Conservation (phyloP, 2,329 filamentous ascomycete species). For the Mycosphaerella arachidis region DNA sequence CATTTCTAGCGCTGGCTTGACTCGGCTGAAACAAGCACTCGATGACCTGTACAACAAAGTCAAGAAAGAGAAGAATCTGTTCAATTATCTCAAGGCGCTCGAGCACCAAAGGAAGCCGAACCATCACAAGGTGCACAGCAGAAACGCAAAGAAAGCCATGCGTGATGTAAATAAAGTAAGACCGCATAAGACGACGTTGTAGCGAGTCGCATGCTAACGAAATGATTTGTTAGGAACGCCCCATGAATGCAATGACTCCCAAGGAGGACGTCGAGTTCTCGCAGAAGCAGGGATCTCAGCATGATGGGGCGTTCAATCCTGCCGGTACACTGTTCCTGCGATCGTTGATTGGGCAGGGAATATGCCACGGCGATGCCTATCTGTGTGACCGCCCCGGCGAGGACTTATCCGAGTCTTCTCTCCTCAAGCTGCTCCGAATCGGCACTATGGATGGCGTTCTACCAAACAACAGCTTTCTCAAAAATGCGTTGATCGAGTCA, state of each 20-base stretch:
- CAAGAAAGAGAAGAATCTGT: not conserved
- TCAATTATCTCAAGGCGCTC: not conserved
- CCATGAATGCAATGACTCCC: not conserved
- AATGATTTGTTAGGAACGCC: not conserved
- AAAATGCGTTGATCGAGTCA: not conserved
- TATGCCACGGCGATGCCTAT: not conserved
- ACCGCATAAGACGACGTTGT: not conserved
- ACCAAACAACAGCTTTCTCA: not conserved
- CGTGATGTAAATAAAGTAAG: not conserved
- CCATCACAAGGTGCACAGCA: not conserved
- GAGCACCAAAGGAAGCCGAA: not conserved
- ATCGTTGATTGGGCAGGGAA: not conserved
- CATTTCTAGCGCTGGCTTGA: not conserved
- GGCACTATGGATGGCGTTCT: not conserved
- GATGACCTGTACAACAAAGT: not conserved
- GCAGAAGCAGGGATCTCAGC: not conserved
- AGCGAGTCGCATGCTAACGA: not conserved
- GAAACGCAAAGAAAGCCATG: not conserved
- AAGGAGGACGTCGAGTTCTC: too few species aligned
- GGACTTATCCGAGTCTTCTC: not conserved
- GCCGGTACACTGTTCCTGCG: not conserved
- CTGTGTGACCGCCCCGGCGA: not conserved
- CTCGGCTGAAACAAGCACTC: not conserved
- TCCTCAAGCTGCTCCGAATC: not conserved
- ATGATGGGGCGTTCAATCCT: not conserved